These are phyloP conservation scores for Liquidambar formosana DNA, from an alignment of 164 flowering plant genomes.

Conservation along the genomic window DNA sequence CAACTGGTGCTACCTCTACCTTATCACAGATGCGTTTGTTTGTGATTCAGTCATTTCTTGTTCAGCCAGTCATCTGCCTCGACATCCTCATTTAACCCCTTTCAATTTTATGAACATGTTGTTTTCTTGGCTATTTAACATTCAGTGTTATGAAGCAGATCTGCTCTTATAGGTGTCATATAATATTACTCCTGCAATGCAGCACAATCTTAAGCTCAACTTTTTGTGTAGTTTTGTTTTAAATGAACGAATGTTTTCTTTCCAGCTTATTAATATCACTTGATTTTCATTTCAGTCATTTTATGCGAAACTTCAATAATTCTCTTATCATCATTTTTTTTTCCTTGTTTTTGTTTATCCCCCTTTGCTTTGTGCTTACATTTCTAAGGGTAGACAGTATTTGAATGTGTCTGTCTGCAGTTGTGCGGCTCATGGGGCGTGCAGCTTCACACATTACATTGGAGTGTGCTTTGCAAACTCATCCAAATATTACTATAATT, in stretches of 20 bases:
- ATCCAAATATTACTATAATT: slow-evolving; percentile 88
- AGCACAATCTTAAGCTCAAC: neutral
- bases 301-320: neutral
- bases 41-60: neutral
- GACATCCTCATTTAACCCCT: no score
- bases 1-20: neutral
- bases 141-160: neutral
- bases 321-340: neutral
- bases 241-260: neutral
- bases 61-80: neutral
- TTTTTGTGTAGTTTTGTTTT: neutral
- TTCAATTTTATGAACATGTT: no score
- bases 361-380: neutral
- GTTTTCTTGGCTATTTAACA: neutral
- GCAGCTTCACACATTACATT: slow-evolving; percentile 98
- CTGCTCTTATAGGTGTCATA: neutral
- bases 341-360: no score
- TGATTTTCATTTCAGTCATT: neutral
- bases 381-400: no score
- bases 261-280: neutral
- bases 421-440: slow-evolving; percentile 99
- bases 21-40: neutral
- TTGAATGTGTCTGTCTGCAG: slow-evolving; percentile 34
- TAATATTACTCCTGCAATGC: neutral
- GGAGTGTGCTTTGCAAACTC: slow-evolving; percentile 99